A percentile compares a stretch with the other conserved stretches of the same genome.
Evolutionary conservation across 2,329 filamentous ascomycete genomes (phyloP).

Genomic region (Aspergillus cejpii): DNA sequence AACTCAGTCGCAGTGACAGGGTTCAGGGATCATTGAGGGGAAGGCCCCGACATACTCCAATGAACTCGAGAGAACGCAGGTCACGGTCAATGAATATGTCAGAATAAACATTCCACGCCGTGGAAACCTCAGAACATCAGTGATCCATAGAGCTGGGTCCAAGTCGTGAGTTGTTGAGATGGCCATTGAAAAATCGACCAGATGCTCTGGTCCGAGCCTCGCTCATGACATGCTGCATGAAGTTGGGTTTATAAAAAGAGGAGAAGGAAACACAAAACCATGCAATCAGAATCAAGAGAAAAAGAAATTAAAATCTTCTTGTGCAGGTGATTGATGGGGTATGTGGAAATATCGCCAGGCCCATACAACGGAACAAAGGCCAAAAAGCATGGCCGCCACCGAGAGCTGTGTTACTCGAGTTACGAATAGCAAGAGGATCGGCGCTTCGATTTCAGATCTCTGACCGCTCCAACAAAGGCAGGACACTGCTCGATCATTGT

Average conservation of each 20-base stretch:
- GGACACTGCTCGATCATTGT: conserved; percentile 1
- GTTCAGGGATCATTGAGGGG: conserved; percentile 2
- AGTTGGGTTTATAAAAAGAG: conserved; percentile 1
- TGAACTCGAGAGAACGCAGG: background rate
- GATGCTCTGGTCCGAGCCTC: conserved; percentile 11
- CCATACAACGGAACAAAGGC: conserved; percentile 21
- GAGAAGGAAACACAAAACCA: background rate
- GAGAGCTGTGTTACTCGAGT: conserved; percentile 21
- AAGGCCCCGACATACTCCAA: background rate
- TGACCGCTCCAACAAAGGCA: conserved; percentile 5
- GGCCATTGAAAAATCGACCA: conserved; percentile 14
- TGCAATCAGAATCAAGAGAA: conserved; percentile 11
- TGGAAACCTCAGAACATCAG: background rate
- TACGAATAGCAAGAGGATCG: conserved; percentile 13
- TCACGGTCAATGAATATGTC: background rate
- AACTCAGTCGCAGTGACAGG: conserved; percentile 1
- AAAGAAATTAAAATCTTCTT: background rate
- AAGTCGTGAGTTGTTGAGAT: conserved; percentile 6
- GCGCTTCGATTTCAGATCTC: conserved; percentile 6
- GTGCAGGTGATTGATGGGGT: conserved; percentile 1
- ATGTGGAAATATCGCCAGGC: conserved; percentile 7
- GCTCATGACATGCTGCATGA: conserved; percentile 4
- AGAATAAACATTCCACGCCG: no score
- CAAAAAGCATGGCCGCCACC: conserved; percentile 32
- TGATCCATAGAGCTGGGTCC: conserved; percentile 12